phyloP scores from a whole-genome alignment of 352 stramenopile genomes.

The Pythium phragmiticola region DNA sequence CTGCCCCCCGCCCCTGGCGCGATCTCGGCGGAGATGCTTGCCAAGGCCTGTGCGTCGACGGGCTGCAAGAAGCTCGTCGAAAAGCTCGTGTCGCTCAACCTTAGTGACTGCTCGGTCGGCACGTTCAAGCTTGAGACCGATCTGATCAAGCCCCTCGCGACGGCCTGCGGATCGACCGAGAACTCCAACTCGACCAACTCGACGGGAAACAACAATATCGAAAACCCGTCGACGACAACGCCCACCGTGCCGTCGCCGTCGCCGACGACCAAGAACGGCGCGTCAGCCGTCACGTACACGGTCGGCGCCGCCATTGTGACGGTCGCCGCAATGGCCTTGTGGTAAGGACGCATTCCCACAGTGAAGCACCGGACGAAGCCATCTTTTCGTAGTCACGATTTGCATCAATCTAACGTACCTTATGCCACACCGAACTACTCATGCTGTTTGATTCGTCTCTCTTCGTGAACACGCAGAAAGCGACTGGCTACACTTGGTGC shows the following conservation, averaged over 20 bases:
- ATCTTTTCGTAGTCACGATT: neutral
- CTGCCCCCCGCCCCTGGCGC: slow-evolving; percentile 11
- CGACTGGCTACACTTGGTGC: too few species aligned
- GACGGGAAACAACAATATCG: neutral
- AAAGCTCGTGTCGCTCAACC: slow-evolving; percentile 8
- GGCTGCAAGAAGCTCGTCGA: slow-evolving; percentile 27
- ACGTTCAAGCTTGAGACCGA: slow-evolving; percentile 21
- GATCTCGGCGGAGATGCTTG: slow-evolving; percentile 4
- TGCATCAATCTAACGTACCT: neutral
- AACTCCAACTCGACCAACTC: neutral
- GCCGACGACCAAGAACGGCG: slow-evolving; percentile 2
- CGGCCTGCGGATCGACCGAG: slow-evolving; percentile 9
- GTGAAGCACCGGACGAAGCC: neutral
- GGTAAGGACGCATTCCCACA: neutral
- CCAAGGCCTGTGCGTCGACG: slow-evolving; percentile 26
- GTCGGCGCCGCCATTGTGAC: neutral
- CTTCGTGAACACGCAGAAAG: too few species aligned
- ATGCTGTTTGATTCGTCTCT: too few species aligned
- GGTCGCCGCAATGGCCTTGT: neutral
- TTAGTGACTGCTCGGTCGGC: slow-evolving; percentile 19
- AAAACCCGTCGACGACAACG: neutral
- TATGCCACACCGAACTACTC: too few species aligned
- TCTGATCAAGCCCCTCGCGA: slow-evolving; percentile 17
- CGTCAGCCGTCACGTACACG: neutral
- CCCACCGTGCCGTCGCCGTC: slow-evolving; percentile 8